Evolutionary conservation across 2,329 filamentous ascomycete genomes (phyloP), one percentile per base, ranked within the genome.

Genomic region (Alternaria novae-zelandiae): DNA sequence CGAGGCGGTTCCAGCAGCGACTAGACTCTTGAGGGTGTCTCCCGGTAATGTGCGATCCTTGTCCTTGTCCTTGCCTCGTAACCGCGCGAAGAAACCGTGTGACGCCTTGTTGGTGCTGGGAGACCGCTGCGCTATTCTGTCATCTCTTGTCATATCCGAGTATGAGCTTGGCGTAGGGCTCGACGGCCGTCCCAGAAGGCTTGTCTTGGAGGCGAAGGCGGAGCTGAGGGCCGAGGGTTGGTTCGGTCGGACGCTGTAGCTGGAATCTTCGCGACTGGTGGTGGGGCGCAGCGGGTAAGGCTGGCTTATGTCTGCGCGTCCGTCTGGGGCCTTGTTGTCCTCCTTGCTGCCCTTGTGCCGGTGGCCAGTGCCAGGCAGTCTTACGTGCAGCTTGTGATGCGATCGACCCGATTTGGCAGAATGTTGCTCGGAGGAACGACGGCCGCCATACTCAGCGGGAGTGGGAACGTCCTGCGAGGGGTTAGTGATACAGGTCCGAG

Each of bases 151-250:
- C 80, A 83, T 82, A 21, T 83, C 86, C 74, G 90, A 93, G 70
- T 87, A 87, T 45, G 87, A 84, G 78, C 92, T 96, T 8, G 94
- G 91, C 1, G 93, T 92, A 25, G 94, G 93, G 79, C 94, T 97
- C 64, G 91, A 88, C 12, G 92, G 89, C 68, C 94, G 90, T 69
- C 82, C 86, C 77, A 84, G 80, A 36, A 87, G 79, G 21, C 79
- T 83, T 7, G 82, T 82, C 13, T 82, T 80, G 28, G 85, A 86
- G 50, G 81, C 83, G 73, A 86, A 83, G 12, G 85, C 83, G 15
- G 85, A 84, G 63, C 77, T 80, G 64, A 83, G 77, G 13, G 81
- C 75, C 3, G 81, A 82, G 12, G 82, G 80, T 86, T 67, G 74
- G 32, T 72, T 67, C 57, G 70, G 69, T 30, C 81, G 61, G 80